Evolutionary conservation across 768 basidiomycete genomes (phyloP).

Genomic region (Mycena maculata): DNA sequence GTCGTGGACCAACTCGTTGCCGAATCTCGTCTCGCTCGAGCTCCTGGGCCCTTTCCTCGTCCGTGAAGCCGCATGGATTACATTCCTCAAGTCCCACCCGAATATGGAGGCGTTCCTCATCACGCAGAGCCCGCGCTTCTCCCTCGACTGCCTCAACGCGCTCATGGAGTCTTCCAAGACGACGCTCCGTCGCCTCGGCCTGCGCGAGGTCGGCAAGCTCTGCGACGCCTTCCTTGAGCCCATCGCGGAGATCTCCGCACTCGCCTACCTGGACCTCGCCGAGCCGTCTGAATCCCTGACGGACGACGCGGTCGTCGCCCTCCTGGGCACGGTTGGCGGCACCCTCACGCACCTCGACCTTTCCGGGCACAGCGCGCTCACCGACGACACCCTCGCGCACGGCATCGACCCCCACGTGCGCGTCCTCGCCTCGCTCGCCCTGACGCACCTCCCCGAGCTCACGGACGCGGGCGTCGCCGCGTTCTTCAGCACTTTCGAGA

Average conservation of each 20-base stretch:
- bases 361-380: constrained; percentile 74
- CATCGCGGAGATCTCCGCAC: constrained; percentile 60
- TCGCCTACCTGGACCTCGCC: constrained; percentile 78
- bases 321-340: constrained; percentile 67
- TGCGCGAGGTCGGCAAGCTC: constrained; percentile 83
- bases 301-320: constrained; percentile 64
- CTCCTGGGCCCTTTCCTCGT: constrained; percentile 93
- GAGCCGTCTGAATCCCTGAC: constrained; percentile 65
- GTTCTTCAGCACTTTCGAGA: constrained; percentile 73
- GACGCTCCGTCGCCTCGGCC: constrained; percentile 73
- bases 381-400: constrained; percentile 66
- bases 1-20: constrained; percentile 72
- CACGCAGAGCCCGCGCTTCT: constrained; percentile 88
- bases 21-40: constrained; percentile 74
- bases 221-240: constrained; percentile 70
- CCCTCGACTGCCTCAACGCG: constrained; percentile 69
- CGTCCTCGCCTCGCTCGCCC: constrained; percentile 61
- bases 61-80: constrained; percentile 75
- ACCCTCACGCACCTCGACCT: constrained; percentile 73
- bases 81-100: constrained; percentile 75
- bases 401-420: constrained; percentile 67
- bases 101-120: constrained; percentile 80
- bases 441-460: constrained; percentile 69
- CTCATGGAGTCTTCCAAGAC: constrained; percentile 65
- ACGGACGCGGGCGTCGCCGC: constrained; percentile 76